Base-by-base conservation (phyloP, 139 green algal species). In the Diplosphaera chodatii region DNA sequence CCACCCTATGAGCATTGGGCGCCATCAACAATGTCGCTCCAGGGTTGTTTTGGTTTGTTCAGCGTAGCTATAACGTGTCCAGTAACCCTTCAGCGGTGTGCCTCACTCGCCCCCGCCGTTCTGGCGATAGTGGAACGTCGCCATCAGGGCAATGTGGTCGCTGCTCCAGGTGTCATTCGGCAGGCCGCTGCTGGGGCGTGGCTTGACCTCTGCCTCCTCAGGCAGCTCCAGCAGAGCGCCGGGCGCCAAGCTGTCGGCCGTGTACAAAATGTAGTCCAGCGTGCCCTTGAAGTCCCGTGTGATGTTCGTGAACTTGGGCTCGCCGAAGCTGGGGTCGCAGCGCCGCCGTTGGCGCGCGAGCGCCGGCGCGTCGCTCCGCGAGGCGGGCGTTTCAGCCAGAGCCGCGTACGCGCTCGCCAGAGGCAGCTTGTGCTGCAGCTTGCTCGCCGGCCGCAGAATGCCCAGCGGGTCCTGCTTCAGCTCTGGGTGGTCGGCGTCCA, bases 231-330 rank as follows among this genome's bases (percentile, higher is more conserved):
- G 82, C 71, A 94, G 73, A 2, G 83, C 84, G 5, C 82, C 78
- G n/a, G 93, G 91, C 78, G 83, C 77, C 66, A 96, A 82, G 25
- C 75, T 87, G 78, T 89, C 83, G 33, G 71, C 79, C 32, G 90
- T 97, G 87, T 95, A 97, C 66, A 97, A 88, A 64, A 98, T 88
- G 86, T 98, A 98, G 83, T 98, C 94, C 73, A 98, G 86, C 18
- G 93, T 97, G 55, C 91, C 93, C 64, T 87, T 86, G 80, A 98
- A 97, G 75, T 96, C 87, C 64, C 85, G 80, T 34, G 84, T 86
- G 72, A 90, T 76, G 85, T 97, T 97, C 63, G 93, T 97, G 82
- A 97, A 97, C 75, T 84, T 73, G 32, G 86, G 86, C 79, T 90
- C 84, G 33, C 75, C 76, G 30, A 81, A 63, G 31, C 79, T 80